Base-by-base conservation (phyloP, 108 stramenopile species). In the Tribonema minus region DNA sequence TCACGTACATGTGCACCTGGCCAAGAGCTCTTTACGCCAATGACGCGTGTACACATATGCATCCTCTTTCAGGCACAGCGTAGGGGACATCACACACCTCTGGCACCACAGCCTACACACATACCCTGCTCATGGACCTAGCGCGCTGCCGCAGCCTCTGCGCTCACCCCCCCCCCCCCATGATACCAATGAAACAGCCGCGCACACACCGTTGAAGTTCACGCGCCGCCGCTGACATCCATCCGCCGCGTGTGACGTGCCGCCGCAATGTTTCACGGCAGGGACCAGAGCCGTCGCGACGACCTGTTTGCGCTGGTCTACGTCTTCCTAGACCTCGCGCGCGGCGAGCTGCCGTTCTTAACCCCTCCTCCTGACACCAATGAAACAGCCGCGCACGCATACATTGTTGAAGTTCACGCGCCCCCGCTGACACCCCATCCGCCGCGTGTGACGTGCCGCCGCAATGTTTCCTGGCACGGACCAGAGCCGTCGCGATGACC, bases 201-300 rank as follows among this genome's bases (percentile, higher is more conserved):
- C n/a, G n/a, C n/a, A n/a, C n/a, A n/a, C n/a, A n/a, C n/a, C n/a
- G n/a, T n/a, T n/a, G n/a, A n/a, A n/a, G n/a, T n/a, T n/a, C n/a
- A n/a, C n/a, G n/a, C n/a, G n/a, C n/a, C n/a, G n/a, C n/a, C n/a
- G n/a, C n/a, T n/a, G n/a, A n/a, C n/a, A n/a, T n/a, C n/a, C n/a
- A n/a, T n/a, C n/a, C n/a, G n/a, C n/a, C n/a, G n/a, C n/a, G n/a
- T n/a, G n/a, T n/a, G n/a, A n/a, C n/a, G n/a, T n/a, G n/a, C n/a
- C n/a, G n/a, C n/a, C n/a, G n/a, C n/a, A n/a, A n/a, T n/a, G n/a
- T n/a, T n/a, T n/a, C n/a, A n/a, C n/a, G 66, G 62, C 37, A 27
- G 36, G 29, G 83, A 84, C 1, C 83, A 82, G 54, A 76, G 82
- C 76, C 68, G 76, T 15, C 81, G 81, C 30, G 83, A 84, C 67